Conservation (phyloP, 768 basidiomycete species). For the Panellus pusillus region DNA sequence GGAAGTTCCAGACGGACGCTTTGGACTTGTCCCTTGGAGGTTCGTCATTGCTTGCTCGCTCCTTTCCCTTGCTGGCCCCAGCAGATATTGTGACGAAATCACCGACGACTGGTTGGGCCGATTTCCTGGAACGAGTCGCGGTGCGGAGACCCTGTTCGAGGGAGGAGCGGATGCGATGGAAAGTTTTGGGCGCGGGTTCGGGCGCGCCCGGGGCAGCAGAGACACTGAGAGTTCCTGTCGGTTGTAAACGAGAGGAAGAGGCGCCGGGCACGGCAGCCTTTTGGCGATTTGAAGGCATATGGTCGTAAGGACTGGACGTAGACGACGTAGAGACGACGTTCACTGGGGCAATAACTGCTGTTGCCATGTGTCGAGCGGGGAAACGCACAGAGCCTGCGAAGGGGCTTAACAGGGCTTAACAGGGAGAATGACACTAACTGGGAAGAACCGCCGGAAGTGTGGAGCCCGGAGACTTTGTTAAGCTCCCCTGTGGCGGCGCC, state of each 20-base stretch:
- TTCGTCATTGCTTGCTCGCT: conserved; percentile 41
- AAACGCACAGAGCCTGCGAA: too few relatives aligned
- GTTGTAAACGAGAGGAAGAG: conserved; percentile 42
- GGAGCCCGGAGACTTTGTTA: too few relatives aligned
- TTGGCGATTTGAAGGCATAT: conserved; percentile 14
- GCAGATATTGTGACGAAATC: conserved; percentile 45
- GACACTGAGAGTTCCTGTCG: conserved; percentile 33
- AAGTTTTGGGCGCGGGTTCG: conserved; percentile 49
- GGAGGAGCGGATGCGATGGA: conserved; percentile 65
- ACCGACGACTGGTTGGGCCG: conserved; percentile 34
- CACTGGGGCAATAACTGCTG: conserved; percentile 17
- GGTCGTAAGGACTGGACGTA: conserved; percentile 23
- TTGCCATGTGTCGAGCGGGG: conserved; percentile 14
- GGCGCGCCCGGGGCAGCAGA: conserved; percentile 30
- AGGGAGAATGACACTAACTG: too few relatives aligned
- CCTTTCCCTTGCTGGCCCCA: conserved; percentile 42
- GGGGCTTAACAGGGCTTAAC: too few relatives aligned
- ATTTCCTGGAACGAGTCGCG: conserved; percentile 59
- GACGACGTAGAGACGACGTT: conserved; percentile 23
- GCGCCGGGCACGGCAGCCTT: conserved; percentile 20
- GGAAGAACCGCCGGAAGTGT: too few relatives aligned
- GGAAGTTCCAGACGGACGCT: conserved; percentile 48
- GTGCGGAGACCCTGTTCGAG: conserved; percentile 67
- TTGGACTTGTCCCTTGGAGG: conserved; percentile 38
- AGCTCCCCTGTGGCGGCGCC: too few relatives aligned